Evolutionary conservation across 2,329 filamentous ascomycete genomes (phyloP).

Genomic region (Fusarium neocosmosporiellum): DNA sequence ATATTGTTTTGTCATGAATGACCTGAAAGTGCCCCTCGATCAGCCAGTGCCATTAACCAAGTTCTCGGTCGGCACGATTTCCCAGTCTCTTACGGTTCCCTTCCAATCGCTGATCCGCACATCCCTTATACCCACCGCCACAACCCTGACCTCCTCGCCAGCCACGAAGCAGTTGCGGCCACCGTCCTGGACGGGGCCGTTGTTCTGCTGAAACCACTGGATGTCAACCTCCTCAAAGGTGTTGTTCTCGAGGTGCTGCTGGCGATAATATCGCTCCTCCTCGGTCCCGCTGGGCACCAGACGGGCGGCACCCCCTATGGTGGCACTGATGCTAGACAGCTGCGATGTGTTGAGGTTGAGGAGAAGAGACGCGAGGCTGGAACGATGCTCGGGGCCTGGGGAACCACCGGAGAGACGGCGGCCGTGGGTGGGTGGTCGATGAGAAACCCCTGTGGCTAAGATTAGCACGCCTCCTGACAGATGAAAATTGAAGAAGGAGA

Average conservation of each 20-base stretch:
- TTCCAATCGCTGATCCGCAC: slow-evolving; percentile 96
- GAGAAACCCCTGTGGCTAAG: slow-evolving; percentile 76
- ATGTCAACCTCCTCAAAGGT: slow-evolving; percentile 74
- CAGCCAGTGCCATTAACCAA: slow-evolving; percentile 56
- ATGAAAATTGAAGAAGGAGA: neutral
- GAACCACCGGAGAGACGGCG: slow-evolving; percentile 70
- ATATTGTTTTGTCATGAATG: neutral
- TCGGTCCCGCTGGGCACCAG: slow-evolving; percentile 79
- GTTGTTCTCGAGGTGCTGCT: slow-evolving; percentile 90
- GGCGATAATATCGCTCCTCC: slow-evolving; percentile 86
- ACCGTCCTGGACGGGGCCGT: slow-evolving; percentile 60
- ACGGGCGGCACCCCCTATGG: slow-evolving; percentile 88
- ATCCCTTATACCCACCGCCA: slow-evolving; percentile 85
- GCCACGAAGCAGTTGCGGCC: slow-evolving; percentile 77
- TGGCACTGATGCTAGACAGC: slow-evolving; percentile 88
- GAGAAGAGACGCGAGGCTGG: slow-evolving; percentile 83
- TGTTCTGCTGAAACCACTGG: slow-evolving; percentile 46
- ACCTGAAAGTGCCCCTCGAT: neutral
- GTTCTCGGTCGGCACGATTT: slow-evolving; percentile 53
- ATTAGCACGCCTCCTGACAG: slow-evolving; percentile 4
- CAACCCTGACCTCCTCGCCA: slow-evolving; percentile 85
- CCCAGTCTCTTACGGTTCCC: slow-evolving; percentile 87
- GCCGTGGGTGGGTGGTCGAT: slow-evolving; percentile 82
- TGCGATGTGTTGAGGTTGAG: slow-evolving; percentile 92
- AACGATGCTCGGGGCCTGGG: slow-evolving; percentile 72